These are phyloP conservation scores for Ogataea salicorniae DNA, from an alignment of 805 yeast species.

Conservation along the genomic window DNA sequence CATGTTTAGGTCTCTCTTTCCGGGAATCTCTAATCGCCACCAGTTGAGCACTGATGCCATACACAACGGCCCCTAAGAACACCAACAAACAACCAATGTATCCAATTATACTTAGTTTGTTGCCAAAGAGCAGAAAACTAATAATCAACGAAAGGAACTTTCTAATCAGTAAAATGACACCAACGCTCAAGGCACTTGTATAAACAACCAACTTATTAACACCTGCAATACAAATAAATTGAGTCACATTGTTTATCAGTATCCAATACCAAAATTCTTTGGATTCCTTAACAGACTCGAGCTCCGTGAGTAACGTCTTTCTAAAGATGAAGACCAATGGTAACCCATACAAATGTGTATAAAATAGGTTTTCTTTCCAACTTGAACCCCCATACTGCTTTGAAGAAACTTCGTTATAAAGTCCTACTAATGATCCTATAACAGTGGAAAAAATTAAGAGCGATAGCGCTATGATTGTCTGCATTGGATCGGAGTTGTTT, in stretches of 20 bases:
- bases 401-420: constrained; percentile 49
- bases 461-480: constrained; percentile 31
- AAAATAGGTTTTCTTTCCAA: constrained; percentile 65
- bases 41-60: constrained; percentile 17
- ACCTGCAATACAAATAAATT: constrained; percentile 60
- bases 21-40: neutral
- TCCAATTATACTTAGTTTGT: constrained; percentile 34
- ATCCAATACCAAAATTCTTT: constrained; percentile 23
- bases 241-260: constrained; percentile 44
- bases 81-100: constrained; percentile 47
- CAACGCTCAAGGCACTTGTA: constrained; percentile 58
- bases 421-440: constrained; percentile 51
- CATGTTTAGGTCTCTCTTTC: neutral
- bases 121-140: constrained; percentile 50
- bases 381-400: constrained; percentile 38
- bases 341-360: constrained; percentile 49
- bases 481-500: neutral
- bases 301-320: constrained; percentile 19
- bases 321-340: constrained; percentile 44
- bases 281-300: neutral
- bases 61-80: constrained; percentile 50
- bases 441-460: constrained; percentile 44
- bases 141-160: constrained; percentile 56
- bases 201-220: constrained; percentile 57
- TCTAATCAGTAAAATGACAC: constrained; percentile 55